Evolutionary conservation across 73 alveolate genomes (phyloP).

Genomic region (Diophrys appendiculata): DNA sequence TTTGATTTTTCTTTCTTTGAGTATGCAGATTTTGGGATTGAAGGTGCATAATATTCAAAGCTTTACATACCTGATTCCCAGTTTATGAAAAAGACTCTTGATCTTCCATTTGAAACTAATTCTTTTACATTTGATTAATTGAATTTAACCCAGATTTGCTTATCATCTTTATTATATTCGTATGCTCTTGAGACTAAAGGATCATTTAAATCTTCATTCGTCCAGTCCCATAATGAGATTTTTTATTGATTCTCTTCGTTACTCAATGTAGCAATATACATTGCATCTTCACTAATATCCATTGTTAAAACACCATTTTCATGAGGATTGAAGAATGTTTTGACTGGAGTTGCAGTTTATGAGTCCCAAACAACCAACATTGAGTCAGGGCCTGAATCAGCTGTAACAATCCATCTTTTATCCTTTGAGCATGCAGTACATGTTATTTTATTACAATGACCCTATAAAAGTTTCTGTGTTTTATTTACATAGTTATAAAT

Average conservation of each 20-base stretch:
- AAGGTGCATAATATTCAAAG: constrained; percentile 76
- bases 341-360: constrained; percentile 87
- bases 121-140: constrained; percentile 56
- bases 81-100: constrained; percentile 73
- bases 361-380: constrained; percentile 98
- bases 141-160: constrained; percentile 56
- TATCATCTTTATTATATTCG: constrained; percentile 50
- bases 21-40: constrained; percentile 52
- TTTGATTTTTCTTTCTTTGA: constrained; percentile 71
- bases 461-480: constrained; percentile 91
- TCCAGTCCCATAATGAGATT: constrained; percentile 66
- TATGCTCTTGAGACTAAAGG: constrained; percentile 45
- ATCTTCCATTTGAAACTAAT: constrained; percentile 78
- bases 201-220: constrained; percentile 47
- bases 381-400: constrained; percentile 96
- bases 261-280: constrained; percentile 52
- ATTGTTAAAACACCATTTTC: constrained; percentile 93
- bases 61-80: constrained; percentile 74
- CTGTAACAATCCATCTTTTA: constrained; percentile 94
- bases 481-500: constrained; percentile 90
- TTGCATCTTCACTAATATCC: constrained; percentile 71
- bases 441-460: constrained; percentile 93
- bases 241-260: constrained; percentile 55
- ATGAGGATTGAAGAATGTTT: constrained; percentile 94
- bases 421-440: constrained; percentile 91